phyloP scores from a whole-genome alignment of 352 stramenopile genomes.

The Aphanomyces invadans region DNA sequence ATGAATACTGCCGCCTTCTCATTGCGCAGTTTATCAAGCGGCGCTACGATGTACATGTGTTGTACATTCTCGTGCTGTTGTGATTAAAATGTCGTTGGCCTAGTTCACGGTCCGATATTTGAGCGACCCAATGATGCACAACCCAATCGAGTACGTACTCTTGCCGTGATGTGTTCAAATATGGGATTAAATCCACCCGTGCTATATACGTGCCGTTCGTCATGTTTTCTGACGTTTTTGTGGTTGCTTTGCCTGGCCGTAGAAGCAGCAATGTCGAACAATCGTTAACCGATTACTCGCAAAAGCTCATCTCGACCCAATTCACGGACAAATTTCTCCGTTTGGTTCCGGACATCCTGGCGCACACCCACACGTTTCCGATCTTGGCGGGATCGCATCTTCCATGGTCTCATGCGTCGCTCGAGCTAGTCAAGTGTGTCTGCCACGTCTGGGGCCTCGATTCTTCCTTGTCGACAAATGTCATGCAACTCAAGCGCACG shows the following conservation, averaged over 20 bases:
- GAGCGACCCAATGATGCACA: too few relatives aligned
- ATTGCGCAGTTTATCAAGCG: constrained; percentile 83
- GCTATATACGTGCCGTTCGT: too few relatives aligned
- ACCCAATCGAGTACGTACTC: background rate
- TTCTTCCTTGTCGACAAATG: constrained; percentile 79
- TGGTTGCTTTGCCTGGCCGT: background rate
- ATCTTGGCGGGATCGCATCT: constrained; percentile 77
- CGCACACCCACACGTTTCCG: constrained; percentile 71
- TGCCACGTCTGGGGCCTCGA: constrained; percentile 91
- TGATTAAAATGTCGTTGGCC: too few relatives aligned
- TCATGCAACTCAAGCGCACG: constrained; percentile 87
- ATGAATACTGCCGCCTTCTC: constrained; percentile 85
- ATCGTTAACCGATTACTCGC: constrained; percentile 54
- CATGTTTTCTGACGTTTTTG: too few relatives aligned
- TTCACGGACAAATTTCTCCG: constrained; percentile 74
- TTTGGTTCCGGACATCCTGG: constrained; percentile 65
- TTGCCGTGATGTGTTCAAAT: too few relatives aligned
- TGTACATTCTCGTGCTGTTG: too few relatives aligned
- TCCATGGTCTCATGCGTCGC: constrained; percentile 68
- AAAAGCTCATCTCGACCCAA: constrained; percentile 58
- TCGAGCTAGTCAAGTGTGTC: constrained; percentile 98
- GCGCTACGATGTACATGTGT: constrained; percentile 37
- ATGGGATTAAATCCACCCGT: too few relatives aligned
- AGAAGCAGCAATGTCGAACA: background rate
- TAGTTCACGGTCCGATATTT: too few relatives aligned